phyloP scores from a whole-genome alignment of 176 grass and related monocot species.

The Ensete ventricosum region DNA sequence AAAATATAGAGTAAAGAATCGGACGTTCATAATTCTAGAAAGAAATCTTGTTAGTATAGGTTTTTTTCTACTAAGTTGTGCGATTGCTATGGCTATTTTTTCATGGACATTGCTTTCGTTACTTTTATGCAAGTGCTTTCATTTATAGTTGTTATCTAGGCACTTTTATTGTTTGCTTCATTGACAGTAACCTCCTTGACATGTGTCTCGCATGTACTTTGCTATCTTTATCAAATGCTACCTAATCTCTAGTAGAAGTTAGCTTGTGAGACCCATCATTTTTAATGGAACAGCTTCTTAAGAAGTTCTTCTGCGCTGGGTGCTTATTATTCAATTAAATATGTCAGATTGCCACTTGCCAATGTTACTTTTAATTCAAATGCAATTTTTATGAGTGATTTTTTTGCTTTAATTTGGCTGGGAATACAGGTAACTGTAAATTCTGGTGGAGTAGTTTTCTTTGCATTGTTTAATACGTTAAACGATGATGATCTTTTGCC shows the following conservation, averaged over 20 bases:
- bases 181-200: too few species aligned
- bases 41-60: too few species aligned
- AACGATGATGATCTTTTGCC: constrained; percentile 24
- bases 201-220: too few species aligned
- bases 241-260: background rate
- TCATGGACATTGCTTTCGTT: too few species aligned
- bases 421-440: constrained; percentile 80
- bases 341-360: background rate
- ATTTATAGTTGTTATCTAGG: too few species aligned
- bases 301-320: background rate
- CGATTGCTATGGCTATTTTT: too few species aligned
- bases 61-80: too few species aligned
- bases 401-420: background rate
- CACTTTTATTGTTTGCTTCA: too few species aligned
- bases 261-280: too few species aligned
- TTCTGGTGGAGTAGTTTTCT: constrained; percentile 88
- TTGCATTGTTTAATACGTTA: constrained; percentile 53
- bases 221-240: background rate
- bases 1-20: too few species aligned
- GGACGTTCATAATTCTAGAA: too few species aligned
- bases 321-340: background rate
- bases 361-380: background rate
- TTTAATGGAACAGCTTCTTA: background rate
- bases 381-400: background rate
- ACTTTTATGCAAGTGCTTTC: too few species aligned